A percentile compares a stretch with the other conserved stretches of the same genome.
These are phyloP conservation scores for Claviceps spartinae DNA, from an alignment of 2,329 filamentous ascomycete genomes.

Conservation along the genomic window DNA sequence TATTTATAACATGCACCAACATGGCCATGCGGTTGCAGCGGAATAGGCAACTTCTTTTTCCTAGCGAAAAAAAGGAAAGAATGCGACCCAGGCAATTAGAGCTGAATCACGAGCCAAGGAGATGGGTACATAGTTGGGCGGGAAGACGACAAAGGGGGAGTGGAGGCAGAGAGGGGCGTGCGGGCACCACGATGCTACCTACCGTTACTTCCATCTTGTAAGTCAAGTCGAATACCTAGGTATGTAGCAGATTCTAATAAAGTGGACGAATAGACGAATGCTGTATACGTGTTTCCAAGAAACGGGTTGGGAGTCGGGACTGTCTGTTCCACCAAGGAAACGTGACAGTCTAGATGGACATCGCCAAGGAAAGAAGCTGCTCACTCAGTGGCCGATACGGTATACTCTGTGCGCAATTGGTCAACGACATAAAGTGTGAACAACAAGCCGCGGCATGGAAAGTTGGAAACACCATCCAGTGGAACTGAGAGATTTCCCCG, in stretches of 20 bases:
- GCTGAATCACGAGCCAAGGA: neutral
- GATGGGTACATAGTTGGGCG: neutral
- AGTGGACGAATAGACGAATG: neutral
- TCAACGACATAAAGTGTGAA: neutral
- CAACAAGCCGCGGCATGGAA: neutral
- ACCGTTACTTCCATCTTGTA: neutral
- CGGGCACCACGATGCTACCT: neutral
- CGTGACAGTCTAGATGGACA: neutral
- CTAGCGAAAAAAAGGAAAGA: neutral
- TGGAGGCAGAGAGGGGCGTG: neutral
- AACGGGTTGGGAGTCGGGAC: neutral
- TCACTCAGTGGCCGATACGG: neutral
- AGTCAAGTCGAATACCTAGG: neutral
- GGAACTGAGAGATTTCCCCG: neutral
- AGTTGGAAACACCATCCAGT: neutral
- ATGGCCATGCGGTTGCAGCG: neutral
- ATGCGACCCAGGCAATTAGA: neutral
- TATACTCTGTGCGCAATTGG: neutral
- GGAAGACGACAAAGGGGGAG: neutral
- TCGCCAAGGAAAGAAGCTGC: neutral
- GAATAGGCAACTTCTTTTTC: neutral
- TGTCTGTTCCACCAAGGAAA: neutral
- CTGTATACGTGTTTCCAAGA: neutral
- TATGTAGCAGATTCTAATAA: neutral
- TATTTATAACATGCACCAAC: constrained; percentile 9